Percentiles rank a stretch among this genome's conserved stretches.
Evolutionary conservation across 1,284 basidiomycete species (phyloP).

Genomic region (Puccinia triticina): DNA sequence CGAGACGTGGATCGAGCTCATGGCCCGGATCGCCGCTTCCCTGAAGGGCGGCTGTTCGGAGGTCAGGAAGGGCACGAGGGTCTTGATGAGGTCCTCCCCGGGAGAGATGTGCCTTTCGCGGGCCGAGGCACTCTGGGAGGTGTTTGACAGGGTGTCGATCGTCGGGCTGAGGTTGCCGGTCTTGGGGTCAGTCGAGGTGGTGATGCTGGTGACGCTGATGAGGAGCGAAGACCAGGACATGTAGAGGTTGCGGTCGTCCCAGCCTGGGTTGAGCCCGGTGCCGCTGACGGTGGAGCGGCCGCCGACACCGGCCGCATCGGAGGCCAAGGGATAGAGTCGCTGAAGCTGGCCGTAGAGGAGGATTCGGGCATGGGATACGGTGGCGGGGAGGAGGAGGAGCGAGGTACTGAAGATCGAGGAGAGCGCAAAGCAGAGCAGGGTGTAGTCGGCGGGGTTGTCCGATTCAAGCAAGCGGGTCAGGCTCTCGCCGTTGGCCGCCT

Average conservation of each 20-base stretch:
- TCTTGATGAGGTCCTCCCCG: conserved; percentile 48
- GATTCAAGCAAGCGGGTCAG: conserved; percentile 44
- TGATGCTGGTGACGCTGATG: conserved; percentile 51
- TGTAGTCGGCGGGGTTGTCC: conserved; percentile 42
- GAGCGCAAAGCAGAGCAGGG: conserved; percentile 39
- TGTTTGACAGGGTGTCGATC: conserved; percentile 44
- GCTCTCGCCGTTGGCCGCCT: conserved; percentile 38
- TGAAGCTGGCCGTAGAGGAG: conserved; percentile 50
- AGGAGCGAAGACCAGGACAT: conserved; percentile 48
- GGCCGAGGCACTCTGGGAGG: conserved; percentile 17
- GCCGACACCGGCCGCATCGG: conserved; percentile 49
- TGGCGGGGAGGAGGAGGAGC: conserved; percentile 29
- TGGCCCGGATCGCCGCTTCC: conserved; percentile 41
- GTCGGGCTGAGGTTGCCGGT: conserved; percentile 36
- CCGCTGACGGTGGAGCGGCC: conserved; percentile 35
- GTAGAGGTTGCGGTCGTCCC: conserved; percentile 48
- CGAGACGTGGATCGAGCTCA: conserved; percentile 50
- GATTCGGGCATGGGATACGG: conserved; percentile 46
- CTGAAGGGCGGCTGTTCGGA: conserved; percentile 46
- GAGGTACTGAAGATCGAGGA: conserved; percentile 48
- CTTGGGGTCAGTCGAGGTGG: conserved; percentile 43
- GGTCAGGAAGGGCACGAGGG: conserved; percentile 50
- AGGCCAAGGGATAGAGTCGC: conserved; percentile 50
- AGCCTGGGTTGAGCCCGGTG: conserved; percentile 43
- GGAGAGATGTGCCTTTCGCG: conserved; percentile 47